phyloP scores from a whole-genome alignment of 2,329 filamentous ascomycete genomes.

The Arthrobotrys megalospora region DNA sequence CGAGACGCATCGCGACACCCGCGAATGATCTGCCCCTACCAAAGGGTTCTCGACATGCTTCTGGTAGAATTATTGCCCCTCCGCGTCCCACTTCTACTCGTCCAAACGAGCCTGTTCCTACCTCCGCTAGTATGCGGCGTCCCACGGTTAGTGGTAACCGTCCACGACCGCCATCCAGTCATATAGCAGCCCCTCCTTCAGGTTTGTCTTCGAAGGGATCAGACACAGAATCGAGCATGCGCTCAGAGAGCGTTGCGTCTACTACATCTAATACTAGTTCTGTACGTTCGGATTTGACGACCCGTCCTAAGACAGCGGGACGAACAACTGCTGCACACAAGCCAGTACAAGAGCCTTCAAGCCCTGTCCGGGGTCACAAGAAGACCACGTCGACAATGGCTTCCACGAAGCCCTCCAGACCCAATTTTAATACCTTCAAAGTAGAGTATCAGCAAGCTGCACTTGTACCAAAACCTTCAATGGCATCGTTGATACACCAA shows the following conservation, averaged over 20 bases:
- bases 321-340: conserved; percentile 10
- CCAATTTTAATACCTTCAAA: conserved; percentile 51
- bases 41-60: conserved; percentile 32
- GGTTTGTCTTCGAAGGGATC: conserved; percentile 37
- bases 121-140: conserved; percentile 27
- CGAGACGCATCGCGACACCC: conserved; percentile 39
- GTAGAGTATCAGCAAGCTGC: conserved; percentile 44
- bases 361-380: conserved; percentile 41
- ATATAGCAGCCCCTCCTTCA: conserved; percentile 34
- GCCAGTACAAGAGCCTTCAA: conserved; percentile 32
- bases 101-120: conserved; percentile 40
- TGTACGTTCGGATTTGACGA: conserved; percentile 48
- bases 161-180: conserved; percentile 37
- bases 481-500: conserved; percentile 38
- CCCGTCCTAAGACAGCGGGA: conserved; percentile 34
- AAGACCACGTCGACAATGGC: conserved; percentile 32
- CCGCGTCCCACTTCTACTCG: conserved; percentile 48
- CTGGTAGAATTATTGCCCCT: conserved; percentile 43
- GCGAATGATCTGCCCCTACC: conserved; percentile 47
- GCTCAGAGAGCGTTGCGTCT: conserved; percentile 57
- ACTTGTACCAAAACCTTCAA: conserved; percentile 40
- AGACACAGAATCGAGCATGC: conserved; percentile 55
- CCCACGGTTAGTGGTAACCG: conserved; percentile 26
- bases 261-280: conserved; percentile 55
- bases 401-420: conserved; percentile 26